These are phyloP conservation scores for Funneliformis mosseae DNA, from an alignment of 192 early-diverging fungal genomes.

Conservation along the genomic window DNA sequence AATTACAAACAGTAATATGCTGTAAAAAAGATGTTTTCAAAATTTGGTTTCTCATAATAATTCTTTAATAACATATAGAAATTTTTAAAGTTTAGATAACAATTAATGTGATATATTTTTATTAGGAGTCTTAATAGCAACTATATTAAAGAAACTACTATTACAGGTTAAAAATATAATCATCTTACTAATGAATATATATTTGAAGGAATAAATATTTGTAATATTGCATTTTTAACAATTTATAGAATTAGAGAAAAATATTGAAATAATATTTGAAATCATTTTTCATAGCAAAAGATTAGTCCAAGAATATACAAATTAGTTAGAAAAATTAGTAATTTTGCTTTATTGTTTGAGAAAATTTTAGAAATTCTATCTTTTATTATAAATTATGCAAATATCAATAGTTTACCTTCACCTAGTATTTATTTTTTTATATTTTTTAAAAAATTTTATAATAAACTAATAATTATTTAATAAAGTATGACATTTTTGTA, in stretches of 20 bases:
- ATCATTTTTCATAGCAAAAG: background rate
- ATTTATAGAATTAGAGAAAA: background rate
- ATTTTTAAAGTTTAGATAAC: background rate
- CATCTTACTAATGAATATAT: background rate
- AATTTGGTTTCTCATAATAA: background rate
- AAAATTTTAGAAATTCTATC: background rate
- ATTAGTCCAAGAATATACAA: constrained; percentile 4
- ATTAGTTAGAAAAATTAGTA: background rate
- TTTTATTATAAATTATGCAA: background rate
- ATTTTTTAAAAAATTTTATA: background rate
- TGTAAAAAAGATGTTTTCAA: background rate
- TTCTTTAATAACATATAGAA: background rate
- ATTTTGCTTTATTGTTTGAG: background rate
- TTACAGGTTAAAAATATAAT: background rate
- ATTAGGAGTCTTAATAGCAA: background rate
- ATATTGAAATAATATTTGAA: background rate
- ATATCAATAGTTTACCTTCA: background rate
- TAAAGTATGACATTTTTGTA: too few relatives aligned
- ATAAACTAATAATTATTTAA: background rate
- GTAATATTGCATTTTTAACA: background rate
- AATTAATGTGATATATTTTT: background rate
- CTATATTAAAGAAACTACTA: background rate
- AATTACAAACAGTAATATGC: background rate
- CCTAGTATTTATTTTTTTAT: background rate
- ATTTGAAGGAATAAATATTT: background rate